A percentile compares a stretch with the other conserved stretches of the same genome.
Evolutionary conservation across 2,329 filamentous ascomycete species (phyloP).

Genomic region (Eutypella sp.): DNA sequence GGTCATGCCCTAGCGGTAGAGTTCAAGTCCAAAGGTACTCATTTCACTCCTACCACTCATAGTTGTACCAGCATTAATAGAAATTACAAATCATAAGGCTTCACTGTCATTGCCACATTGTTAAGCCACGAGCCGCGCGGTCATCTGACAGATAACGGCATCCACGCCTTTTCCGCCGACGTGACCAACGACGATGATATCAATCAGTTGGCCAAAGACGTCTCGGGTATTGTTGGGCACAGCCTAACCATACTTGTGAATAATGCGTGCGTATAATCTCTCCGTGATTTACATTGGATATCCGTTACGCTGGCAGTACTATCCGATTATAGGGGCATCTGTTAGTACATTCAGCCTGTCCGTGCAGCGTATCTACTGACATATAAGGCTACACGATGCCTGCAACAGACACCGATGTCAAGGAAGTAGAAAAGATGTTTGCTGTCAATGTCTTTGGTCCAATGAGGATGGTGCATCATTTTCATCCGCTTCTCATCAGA

Average conservation of each 20-base stretch:
- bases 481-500: not conserved
- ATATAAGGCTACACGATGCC: conserved; percentile 2
- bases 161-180: not conserved
- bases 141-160: not conserved
- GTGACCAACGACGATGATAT: not conserved
- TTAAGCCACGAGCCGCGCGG: not conserved
- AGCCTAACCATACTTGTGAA: not conserved
- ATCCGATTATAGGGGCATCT: not conserved
- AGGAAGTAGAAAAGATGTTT: conserved; percentile 7
- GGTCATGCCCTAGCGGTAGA: not conserved
- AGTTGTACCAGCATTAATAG: not conserved
- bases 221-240: not conserved
- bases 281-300: no score
- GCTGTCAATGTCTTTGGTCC: conserved; percentile 5
- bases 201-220: not conserved
- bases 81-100: not conserved
- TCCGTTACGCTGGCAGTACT: not conserved
- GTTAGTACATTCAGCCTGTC: not conserved
- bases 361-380: not conserved
- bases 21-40: not conserved
- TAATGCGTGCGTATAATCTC: not conserved
- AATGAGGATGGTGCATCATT: conserved; percentile 1
- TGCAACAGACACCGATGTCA: conserved; percentile 1
- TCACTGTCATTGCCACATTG: not conserved
- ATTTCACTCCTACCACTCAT: not conserved